Base-by-base conservation (phyloP, 495 filamentous ascomycete genomes). In the Tuber melanosporum region DNA sequence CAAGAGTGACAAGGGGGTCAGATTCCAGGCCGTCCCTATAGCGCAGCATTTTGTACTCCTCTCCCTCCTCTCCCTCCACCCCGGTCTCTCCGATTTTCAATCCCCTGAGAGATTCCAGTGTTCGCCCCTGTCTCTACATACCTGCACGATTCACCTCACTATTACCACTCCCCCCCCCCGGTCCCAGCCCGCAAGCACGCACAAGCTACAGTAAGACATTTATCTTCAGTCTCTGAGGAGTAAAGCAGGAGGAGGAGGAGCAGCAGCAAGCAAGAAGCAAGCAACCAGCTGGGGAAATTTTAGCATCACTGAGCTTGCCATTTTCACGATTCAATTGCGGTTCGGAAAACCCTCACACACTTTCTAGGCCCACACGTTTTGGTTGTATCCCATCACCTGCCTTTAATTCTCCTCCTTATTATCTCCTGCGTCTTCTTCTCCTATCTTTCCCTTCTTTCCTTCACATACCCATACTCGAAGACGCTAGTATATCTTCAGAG, bases 61-160 rank as follows among this genome's bases (percentile, higher is more conserved):
- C 57, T 66, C 57, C 57, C 26, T 66, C 73, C 75, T 73, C 73
- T 70, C 77, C 46, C 77, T 71, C 77, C 79, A 80, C 78, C 78
- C 77, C 46, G 73, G 78, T 79, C 78, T 76, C 70, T 78, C 46
- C 77, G 78, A 80, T 80, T 80, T 79, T 80, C 71, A 79, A 78
- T 79, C 76, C 76, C 76, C 76, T 79, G 75, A 78, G 71, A 76
- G 78, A 80, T 80, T 80, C 78, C 77, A 80, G 77, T 80, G 62
- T 74, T 47, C 36, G 39, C 78, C 77, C 78, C 78, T 80, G 78
- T 80, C 78, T 74, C 74, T 80, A 72, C 77, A 76, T 62, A 32
- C 17, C 57, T 66, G 57, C 57, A 66, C 26, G 26, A 66, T 66
- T 66, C 26, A 66, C 57, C 14, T 66, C 32, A 66, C 57, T 5